Evolutionary conservation across 1,139 yeast genomes (phyloP).

Genomic region (Hemisphaericaspora subhashii): DNA sequence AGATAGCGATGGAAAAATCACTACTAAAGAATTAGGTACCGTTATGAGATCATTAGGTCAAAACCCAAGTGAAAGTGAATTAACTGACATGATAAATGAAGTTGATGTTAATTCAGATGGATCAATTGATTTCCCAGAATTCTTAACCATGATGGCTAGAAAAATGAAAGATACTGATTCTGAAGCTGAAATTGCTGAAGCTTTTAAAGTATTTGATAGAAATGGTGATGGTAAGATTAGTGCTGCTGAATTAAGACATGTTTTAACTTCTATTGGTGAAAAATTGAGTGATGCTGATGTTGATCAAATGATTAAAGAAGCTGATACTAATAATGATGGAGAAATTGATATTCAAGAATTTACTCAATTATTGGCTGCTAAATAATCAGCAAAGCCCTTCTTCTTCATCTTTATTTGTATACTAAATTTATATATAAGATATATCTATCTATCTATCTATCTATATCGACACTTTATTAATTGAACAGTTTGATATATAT

Average conservation of each 20-base stretch:
- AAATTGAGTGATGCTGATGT: slow-evolving; percentile 94
- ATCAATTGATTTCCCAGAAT: slow-evolving; percentile 87
- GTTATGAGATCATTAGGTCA: slow-evolving; percentile 98
- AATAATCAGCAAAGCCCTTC: no score
- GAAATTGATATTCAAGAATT: slow-evolving; percentile 95
- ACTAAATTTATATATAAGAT: slow-evolving; percentile 4
- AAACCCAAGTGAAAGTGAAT: slow-evolving; percentile 94
- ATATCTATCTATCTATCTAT: background rate
- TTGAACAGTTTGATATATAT: no score
- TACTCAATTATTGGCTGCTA: slow-evolving; percentile 68
- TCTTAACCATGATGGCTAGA: slow-evolving; percentile 86
- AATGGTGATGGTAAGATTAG: slow-evolving; percentile 97
- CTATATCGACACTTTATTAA: no score
- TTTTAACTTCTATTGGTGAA: slow-evolving; percentile 95
- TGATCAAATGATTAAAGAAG: slow-evolving; percentile 94
- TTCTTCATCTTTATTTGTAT: background rate
- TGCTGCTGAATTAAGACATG: slow-evolving; percentile 94
- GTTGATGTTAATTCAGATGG: slow-evolving; percentile 96
- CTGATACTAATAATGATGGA: slow-evolving; percentile 93
- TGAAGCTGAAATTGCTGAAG: slow-evolving; percentile 96
- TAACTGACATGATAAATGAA: slow-evolving; percentile 94
- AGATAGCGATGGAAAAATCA: slow-evolving; percentile 93
- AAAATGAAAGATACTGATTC: slow-evolving; percentile 95
- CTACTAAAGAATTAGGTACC: slow-evolving; percentile 93
- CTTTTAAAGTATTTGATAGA: slow-evolving; percentile 90